Evolutionary conservation across 345 rosid species (phyloP).

Genomic region (Aegle marmelos): DNA sequence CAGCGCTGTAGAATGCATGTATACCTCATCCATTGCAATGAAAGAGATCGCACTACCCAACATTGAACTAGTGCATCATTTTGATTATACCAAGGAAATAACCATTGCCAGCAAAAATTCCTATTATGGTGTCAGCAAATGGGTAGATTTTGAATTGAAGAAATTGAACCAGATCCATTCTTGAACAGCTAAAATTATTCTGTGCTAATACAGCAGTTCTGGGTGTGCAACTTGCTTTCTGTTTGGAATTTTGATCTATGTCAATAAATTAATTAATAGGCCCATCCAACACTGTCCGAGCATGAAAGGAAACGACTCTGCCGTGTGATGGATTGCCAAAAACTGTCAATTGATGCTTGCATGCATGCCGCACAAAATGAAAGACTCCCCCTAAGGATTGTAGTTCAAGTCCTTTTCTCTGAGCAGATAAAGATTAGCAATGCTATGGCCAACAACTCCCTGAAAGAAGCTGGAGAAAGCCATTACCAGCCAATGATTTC

Average conservation of each 20-base stretch:
- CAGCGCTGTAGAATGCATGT: too few species aligned
- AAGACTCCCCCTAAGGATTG: slow-evolving; percentile 82
- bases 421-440: slow-evolving; percentile 94
- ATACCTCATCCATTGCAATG: too few species aligned
- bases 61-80: neutral
- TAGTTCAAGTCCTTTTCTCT: slow-evolving; percentile 92
- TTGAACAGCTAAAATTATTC: neutral
- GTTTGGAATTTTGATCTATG: neutral
- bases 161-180: neutral
- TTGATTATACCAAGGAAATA: neutral
- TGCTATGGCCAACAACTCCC: slow-evolving; percentile 61
- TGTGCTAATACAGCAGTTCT: neutral
- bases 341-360: slow-evolving; percentile 94
- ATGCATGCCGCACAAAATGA: slow-evolving; percentile 98
- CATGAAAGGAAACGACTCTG: slow-evolving; percentile 95
- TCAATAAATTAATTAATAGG: slow-evolving; percentile 38
- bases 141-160: neutral
- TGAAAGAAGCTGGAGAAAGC: slow-evolving; percentile 59
- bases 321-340: slow-evolving; percentile 96
- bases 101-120: neutral
- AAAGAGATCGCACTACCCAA: too few species aligned
- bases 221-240: neutral
- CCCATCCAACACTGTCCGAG: slow-evolving; percentile 90
- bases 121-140: neutral
- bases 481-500: slow-evolving; percentile 71